These are phyloP conservation scores for Pythium myriotylum DNA, from an alignment of 352 stramenopile genomes.

Conservation along the genomic window DNA sequence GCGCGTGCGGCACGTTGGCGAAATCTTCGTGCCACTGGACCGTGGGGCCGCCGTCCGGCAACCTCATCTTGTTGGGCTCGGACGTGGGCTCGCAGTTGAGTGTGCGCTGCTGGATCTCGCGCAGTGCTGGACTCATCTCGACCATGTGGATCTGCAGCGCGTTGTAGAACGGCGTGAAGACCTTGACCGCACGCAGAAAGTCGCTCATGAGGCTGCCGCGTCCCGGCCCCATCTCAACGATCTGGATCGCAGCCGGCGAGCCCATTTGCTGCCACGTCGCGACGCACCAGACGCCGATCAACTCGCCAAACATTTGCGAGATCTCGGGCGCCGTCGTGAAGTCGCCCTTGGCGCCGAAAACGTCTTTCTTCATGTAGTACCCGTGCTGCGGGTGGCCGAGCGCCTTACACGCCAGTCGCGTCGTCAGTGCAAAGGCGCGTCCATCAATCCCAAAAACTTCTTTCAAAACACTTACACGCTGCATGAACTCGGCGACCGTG, in stretches of 20 bases:
- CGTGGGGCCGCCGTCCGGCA: constrained; percentile 50
- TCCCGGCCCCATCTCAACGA: constrained; percentile 93
- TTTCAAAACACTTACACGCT: constrained; percentile 52
- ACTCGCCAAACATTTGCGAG: constrained; percentile 93
- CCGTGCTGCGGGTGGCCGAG: constrained; percentile 92
- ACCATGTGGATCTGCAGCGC: constrained; percentile 91
- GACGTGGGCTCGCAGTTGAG: constrained; percentile 50
- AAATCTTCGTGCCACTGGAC: constrained; percentile 91
- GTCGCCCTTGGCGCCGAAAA: constrained; percentile 91
- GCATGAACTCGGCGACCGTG: constrained; percentile 96
- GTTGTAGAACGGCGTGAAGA: constrained; percentile 88
- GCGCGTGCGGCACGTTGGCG: constrained; percentile 67
- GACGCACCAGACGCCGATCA: constrained; percentile 92
- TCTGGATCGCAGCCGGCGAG: constrained; percentile 65
- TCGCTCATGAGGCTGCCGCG: constrained; percentile 94
- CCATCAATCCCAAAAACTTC: no score
- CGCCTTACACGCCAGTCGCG: no score
- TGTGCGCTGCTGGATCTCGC: constrained; percentile 89
- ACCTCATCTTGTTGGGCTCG: constrained; percentile 47
- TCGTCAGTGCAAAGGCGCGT: no score
- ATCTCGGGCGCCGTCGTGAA: constrained; percentile 95
- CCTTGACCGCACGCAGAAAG: constrained; percentile 88
- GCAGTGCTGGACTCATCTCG: constrained; percentile 89
- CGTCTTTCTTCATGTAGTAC: constrained; percentile 96
- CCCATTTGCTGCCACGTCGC: constrained; percentile 91